Conservation (phyloP, 768 basidiomycete species). For the Infundibulicybe gibba region DNA sequence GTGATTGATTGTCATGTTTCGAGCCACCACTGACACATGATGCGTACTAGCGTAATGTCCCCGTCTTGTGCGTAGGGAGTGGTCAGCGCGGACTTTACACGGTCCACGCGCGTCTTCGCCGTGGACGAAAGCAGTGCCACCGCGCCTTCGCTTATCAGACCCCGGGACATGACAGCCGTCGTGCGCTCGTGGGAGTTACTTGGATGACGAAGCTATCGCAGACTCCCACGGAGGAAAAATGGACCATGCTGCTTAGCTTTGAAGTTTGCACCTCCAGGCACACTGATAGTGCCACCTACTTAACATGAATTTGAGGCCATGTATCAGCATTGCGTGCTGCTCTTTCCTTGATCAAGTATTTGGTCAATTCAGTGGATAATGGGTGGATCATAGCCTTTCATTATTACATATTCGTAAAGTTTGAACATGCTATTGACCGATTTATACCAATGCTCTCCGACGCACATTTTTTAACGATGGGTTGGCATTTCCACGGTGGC, state of each 20-base stretch:
- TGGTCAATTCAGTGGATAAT: constrained; percentile 18
- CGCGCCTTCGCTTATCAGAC: constrained; percentile 50
- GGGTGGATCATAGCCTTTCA: too few species aligned
- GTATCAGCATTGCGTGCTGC: constrained; percentile 62
- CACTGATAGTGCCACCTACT: neutral
- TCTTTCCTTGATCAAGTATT: constrained; percentile 75
- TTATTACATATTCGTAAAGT: too few species aligned
- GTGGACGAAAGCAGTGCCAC: constrained; percentile 76
- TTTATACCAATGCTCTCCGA: neutral
- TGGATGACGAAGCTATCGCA: constrained; percentile 67
- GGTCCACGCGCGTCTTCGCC: constrained; percentile 83
- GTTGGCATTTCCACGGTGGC: constrained; percentile 90
- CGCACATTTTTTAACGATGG: constrained; percentile 42
- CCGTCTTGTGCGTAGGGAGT: constrained; percentile 68
- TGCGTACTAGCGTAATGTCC: constrained; percentile 49
- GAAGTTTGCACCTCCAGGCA: neutral
- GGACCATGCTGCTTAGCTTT: neutral
- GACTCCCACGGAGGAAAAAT: constrained; percentile 67
- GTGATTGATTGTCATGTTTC: neutral
- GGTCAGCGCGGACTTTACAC: constrained; percentile 58
- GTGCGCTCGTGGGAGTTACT: constrained; percentile 80
- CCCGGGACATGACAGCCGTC: constrained; percentile 50
- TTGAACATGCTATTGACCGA: too few species aligned
- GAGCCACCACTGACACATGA: neutral
- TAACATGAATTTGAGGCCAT: constrained; percentile 72